A percentile compares a stretch with the other conserved stretches of the same genome.
Conservation (phyloP, 2,329 filamentous ascomycete genomes). For the Paecilomyces formosus region DNA sequence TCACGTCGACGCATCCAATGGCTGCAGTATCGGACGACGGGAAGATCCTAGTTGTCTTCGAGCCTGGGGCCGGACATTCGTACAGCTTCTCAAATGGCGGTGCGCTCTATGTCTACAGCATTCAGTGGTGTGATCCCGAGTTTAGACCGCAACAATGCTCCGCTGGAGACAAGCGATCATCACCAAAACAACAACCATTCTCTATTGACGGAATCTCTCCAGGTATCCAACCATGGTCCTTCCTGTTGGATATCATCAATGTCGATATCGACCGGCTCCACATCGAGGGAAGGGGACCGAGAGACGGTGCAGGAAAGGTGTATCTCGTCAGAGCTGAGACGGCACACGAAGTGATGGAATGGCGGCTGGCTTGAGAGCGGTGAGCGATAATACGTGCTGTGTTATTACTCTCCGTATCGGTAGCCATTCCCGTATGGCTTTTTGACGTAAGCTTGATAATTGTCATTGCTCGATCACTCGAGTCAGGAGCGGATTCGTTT, state of each 20-base stretch:
- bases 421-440: neutral
- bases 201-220: neutral
- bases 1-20: slow-evolving; percentile 6
- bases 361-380: slow-evolving; percentile 2
- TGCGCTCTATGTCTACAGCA: slow-evolving; percentile 10
- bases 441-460: neutral
- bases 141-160: neutral
- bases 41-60: slow-evolving; percentile 11
- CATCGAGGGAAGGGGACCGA: neutral
- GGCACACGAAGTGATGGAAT: slow-evolving; percentile 4
- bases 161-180: neutral
- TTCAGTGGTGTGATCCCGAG: slow-evolving; percentile 2
- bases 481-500: neutral
- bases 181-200: neutral
- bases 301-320: neutral
- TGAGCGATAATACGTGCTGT: neutral
- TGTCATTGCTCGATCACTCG: neutral
- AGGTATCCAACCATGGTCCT: slow-evolving; percentile 10
- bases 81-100: slow-evolving; percentile 10
- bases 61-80: slow-evolving; percentile 9
- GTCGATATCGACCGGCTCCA: slow-evolving; percentile 8
- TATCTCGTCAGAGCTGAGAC: slow-evolving; percentile 5
- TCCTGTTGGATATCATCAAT: slow-evolving; percentile 10
- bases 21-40: slow-evolving; percentile 9
- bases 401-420: neutral